Conservation (phyloP, 179 eudicot genomes). For the Carnegiea gigantea region DNA sequence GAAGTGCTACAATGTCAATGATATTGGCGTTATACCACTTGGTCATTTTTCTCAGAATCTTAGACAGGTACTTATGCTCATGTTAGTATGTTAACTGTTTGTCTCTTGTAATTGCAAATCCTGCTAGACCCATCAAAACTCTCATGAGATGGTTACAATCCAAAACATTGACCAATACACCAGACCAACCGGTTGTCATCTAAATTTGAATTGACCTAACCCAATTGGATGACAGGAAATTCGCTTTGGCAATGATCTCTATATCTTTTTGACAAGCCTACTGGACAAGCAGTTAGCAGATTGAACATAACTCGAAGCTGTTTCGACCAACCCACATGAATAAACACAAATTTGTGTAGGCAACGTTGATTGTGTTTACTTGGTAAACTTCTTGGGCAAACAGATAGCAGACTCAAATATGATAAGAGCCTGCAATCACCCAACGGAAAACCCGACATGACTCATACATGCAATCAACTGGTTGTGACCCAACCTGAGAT, state of each 20-base stretch:
- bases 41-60: slow-evolving; percentile 85
- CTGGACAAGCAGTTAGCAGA: neutral
- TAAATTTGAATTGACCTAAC: neutral
- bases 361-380: neutral
- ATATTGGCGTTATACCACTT: slow-evolving; percentile 80
- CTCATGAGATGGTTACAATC: neutral
- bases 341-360: no score
- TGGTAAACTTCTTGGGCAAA: neutral
- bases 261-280: neutral
- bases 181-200: neutral
- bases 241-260: neutral
- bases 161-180: neutral
- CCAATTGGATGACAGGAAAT: neutral
- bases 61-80: slow-evolving; percentile 51
- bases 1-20: slow-evolving; percentile 74
- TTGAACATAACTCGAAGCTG: neutral
- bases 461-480: neutral
- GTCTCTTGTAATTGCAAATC: neutral
- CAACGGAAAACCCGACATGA: neutral
- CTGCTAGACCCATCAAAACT: neutral
- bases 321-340: neutral
- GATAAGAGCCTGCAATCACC: neutral
- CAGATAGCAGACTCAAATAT: neutral
- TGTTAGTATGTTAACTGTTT: neutral
- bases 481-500: neutral